Evolutionary conservation across 2,329 filamentous ascomycete genomes (phyloP), one percentile per base, ranked within the genome.

Genomic region (Cladosporium sp.): DNA sequence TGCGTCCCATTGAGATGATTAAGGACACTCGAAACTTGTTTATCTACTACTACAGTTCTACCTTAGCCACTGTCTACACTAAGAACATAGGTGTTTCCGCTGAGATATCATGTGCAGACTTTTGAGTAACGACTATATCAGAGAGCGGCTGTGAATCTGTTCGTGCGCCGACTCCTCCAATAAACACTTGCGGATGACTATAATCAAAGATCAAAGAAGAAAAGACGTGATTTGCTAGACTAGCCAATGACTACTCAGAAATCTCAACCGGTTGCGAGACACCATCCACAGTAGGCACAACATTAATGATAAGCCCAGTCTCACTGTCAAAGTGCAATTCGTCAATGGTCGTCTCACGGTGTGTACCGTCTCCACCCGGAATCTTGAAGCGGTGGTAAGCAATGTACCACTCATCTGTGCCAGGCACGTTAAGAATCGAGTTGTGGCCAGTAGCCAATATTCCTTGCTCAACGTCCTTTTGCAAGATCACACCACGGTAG

Each of bases 341-440:
- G 49, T 80, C 78, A 42, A 81, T 74, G 0, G 76, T 75, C 2
- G 72, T 74, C 69, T 80, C 78, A 0, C 78, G 65, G 50, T 73
- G 67, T 2, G 73, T 78, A 0, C 78, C 79, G 58, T 78, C 71
- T 0, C 79, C 78, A 40, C 70, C 66, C 0, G 78, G 78, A 30
- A 80, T 80, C 3, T 65, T 69, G 58, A 81, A 80, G 1, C 78
- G 73, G 61, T 81, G 78, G 51, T 81, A 81, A 0, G 73, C 78
- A 34, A 81, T 80, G 59, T 78, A 79, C 78, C 78, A 81, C 22
- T 79, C 72, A 60, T 81, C 78, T 0, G 77, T 79, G 0, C 73
- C 75, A 0, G 77, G 78, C 1, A 80, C 72, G 40, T 79, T 78
- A 17, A 80, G 62, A 3, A 80, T 73, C 0, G 76, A 78, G 63